Evolutionary conservation across 176 grass and related monocot genomes (phyloP), one percentile per base, ranked within the genome.

Genomic region (Triticum dicoccoides): DNA sequence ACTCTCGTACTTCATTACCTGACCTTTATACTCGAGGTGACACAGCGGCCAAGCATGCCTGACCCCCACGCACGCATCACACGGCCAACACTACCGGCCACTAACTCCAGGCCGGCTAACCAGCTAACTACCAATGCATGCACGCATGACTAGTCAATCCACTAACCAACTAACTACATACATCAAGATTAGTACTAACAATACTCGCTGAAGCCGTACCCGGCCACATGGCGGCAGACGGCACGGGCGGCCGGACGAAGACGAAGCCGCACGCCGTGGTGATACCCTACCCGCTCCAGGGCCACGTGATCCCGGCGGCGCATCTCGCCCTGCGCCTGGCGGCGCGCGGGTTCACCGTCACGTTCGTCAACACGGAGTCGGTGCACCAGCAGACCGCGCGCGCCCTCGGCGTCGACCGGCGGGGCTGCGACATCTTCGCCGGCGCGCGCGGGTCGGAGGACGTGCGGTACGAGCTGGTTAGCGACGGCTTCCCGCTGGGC

Each of bases 351-450:
- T 91, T 93, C 87, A 12, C 82, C 18, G 29, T 97, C 64, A 94
- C 95, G 76, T 97, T 95, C 79, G 83, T 93, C 21, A 90, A 91
- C 95, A 93, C 90, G 3, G 89, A 89, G 81, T 79, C 84, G n/a
- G 77, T 90, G 71, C 92, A 92, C 86, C 78, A 82, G 61, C 87
- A 91, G 89, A 88, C 81, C 18, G 21, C 44, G 15, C 52, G 47
- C 68, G 68, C 85, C 52, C 61, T 76, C 4, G n/a, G 75, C 27
- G 65, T 3, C 18, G 33, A 34, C 38, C 13, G 13, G n/a, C 42
- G 41, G 9, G 61, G 4, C 1, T 25, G 4, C 14, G 88, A 91
- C 68, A 44, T 90, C 34, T 92, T 94, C 61, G 34, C 49, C 17
- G 69, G 20, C 8, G 86, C 80, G 54, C 70, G 88, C 5, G 23